Conservation (phyloP, 1,284 basidiomycete species). For the Rhizoctonia solani region DNA sequence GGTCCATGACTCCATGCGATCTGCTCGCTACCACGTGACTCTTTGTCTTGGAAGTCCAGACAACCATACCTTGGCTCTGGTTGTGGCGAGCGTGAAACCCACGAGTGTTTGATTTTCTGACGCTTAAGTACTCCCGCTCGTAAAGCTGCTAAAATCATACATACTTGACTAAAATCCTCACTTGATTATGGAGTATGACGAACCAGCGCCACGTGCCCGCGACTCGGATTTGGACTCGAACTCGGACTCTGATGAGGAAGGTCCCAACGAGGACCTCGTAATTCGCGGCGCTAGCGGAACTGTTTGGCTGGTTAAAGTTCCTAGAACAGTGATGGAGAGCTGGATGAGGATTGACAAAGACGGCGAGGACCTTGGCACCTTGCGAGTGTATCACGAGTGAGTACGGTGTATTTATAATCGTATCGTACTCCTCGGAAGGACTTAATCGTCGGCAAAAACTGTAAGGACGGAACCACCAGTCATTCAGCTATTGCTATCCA, state of each 20-base stretch:
- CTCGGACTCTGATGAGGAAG: conserved; percentile 33
- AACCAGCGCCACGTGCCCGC: conserved; percentile 4
- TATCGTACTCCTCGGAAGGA: conserved; percentile 65
- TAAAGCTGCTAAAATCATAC: not conserved
- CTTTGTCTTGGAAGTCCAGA: not conserved
- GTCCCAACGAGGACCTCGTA: conserved; percentile 35
- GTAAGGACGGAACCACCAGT: conserved; percentile 7
- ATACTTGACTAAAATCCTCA: not conserved
- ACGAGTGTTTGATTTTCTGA: not conserved
- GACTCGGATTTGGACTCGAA: conserved; percentile 24
- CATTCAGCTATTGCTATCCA: conserved; percentile 27
- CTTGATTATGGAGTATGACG: conserved; percentile 22
- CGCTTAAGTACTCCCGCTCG: not conserved
- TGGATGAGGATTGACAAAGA: conserved; percentile 50
- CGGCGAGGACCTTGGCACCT: conserved; percentile 69
- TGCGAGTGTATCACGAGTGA: conserved; percentile 72
- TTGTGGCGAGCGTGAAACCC: not conserved
- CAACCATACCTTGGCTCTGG: not conserved
- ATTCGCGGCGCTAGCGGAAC: conserved; percentile 15
- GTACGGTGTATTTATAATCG: conserved; percentile 46
- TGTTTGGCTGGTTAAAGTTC: conserved; percentile 43
- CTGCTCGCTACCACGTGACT: not conserved
- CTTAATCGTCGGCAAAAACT: conserved; percentile 22
- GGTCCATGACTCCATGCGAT: no score
- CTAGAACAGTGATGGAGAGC: conserved; percentile 66